Percentiles rank a stretch among this genome's conserved stretches.
These are phyloP conservation scores for Nannizziopsis arthrosporioides DNA, from an alignment of 2,329 filamentous ascomycete species.

Conservation along the genomic window DNA sequence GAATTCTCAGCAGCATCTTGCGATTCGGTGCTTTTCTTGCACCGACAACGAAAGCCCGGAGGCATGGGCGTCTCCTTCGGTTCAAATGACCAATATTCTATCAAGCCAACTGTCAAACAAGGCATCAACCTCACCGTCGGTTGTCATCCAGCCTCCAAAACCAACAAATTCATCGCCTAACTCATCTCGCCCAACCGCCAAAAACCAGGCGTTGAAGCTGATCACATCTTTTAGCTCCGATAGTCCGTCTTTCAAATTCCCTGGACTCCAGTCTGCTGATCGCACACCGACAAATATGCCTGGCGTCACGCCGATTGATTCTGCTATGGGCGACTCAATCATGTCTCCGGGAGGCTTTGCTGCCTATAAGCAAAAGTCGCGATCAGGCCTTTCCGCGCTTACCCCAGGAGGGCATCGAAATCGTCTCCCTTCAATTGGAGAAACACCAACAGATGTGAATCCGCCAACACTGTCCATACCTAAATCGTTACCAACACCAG, in stretches of 20 bases:
- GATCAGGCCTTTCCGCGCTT: slow-evolving; percentile 55
- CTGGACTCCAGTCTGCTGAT: slow-evolving; percentile 42
- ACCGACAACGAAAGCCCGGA: slow-evolving; percentile 74
- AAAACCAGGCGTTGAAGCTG: slow-evolving; percentile 74
- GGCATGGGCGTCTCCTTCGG: slow-evolving; percentile 77
- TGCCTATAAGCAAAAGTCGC: slow-evolving; percentile 45
- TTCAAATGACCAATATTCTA: slow-evolving; percentile 47
- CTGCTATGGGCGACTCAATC: slow-evolving; percentile 49
- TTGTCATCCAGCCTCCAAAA: slow-evolving; percentile 53
- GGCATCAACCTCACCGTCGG: slow-evolving; percentile 33
- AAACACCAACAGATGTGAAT: slow-evolving; percentile 47
- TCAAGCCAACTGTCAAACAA: slow-evolving; percentile 38
- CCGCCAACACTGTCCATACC: slow-evolving; percentile 32
- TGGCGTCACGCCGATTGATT: slow-evolving; percentile 80
- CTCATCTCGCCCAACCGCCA: slow-evolving; percentile 52
- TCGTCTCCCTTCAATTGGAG: slow-evolving; percentile 67
- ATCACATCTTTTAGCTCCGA: slow-evolving; percentile 69
- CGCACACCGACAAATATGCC: slow-evolving; percentile 62
- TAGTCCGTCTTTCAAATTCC: slow-evolving; percentile 51
- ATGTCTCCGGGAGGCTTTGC: slow-evolving; percentile 57
- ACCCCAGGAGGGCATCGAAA: slow-evolving; percentile 51
- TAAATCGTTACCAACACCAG: slow-evolving; percentile 33
- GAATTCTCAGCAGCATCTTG: slow-evolving; percentile 76
- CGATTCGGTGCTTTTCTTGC: slow-evolving; percentile 86
- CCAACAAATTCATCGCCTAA: slow-evolving; percentile 36